Evolutionary conservation across 225 moss, liverwort and hornwort genomes (phyloP).

Genomic region (Asterella californica): DNA sequence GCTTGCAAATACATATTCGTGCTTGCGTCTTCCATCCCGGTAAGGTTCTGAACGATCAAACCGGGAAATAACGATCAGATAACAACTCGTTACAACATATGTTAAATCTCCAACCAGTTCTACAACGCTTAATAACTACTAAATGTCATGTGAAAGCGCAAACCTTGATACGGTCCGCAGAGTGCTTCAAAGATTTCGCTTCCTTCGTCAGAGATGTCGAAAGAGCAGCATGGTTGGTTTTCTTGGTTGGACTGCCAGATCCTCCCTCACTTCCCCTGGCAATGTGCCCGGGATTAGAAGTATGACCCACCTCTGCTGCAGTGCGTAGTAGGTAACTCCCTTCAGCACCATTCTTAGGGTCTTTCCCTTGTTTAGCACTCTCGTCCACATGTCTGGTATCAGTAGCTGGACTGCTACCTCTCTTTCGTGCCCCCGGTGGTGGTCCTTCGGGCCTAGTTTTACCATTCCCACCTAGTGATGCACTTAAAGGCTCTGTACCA

Average conservation of each 20-base stretch:
- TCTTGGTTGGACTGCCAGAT: conserved; percentile 60
- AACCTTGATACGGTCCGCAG: conserved; percentile 89
- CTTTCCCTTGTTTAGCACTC: conserved; percentile 32
- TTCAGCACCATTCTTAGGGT: conserved; percentile 30
- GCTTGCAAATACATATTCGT: conserved; percentile 85
- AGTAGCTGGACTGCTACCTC: conserved; percentile 10
- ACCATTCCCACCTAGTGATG: conserved; percentile 29
- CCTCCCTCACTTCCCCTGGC: conserved; percentile 46
- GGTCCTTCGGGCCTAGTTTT: conserved; percentile 34
- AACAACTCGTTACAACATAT: background rate
- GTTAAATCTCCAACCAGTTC: background rate
- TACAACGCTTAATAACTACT: background rate
- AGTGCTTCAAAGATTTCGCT: conserved; percentile 72
- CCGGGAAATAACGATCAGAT: background rate
- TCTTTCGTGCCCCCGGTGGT: conserved; percentile 23
- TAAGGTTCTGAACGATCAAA: conserved; percentile 3
- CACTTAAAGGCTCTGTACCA: conserved; percentile 21
- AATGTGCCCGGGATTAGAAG: conserved; percentile 30
- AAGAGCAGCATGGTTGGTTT: conserved; percentile 50
- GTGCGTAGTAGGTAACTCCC: conserved; percentile 38
- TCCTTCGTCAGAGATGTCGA: conserved; percentile 47
- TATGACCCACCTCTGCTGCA: conserved; percentile 39
- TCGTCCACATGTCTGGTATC: conserved; percentile 29
- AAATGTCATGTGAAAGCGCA: background rate
- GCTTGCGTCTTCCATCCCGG: conserved; percentile 45